phyloP scores from a whole-genome alignment of 2,329 filamentous ascomycete species.

The Aureobasidium lini region DNA sequence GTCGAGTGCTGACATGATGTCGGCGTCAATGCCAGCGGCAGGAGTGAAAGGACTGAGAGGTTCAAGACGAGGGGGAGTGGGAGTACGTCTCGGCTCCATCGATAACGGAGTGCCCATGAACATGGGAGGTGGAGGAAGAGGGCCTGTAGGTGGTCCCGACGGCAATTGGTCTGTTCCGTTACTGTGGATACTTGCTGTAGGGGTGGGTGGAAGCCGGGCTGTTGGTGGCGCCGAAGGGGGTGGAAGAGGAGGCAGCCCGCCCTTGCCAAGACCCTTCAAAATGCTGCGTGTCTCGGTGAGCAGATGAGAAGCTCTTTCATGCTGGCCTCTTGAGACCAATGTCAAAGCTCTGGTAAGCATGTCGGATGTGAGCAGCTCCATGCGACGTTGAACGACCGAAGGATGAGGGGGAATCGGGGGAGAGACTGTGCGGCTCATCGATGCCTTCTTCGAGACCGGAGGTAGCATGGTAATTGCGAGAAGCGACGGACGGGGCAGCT shows the following conservation, averaged over 20 bases:
- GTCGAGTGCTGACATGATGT: conserved; percentile 79
- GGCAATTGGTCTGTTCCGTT: neutral
- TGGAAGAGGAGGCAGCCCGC: conserved; percentile 79
- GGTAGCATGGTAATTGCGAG: conserved; percentile 95
- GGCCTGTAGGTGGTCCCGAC: neutral
- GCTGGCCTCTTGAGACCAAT: conserved; percentile 81
- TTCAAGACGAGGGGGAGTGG: conserved; percentile 32
- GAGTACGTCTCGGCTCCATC: conserved; percentile 25
- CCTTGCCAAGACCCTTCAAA: conserved; percentile 90
- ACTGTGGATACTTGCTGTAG: conserved; percentile 18
- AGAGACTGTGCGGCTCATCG: conserved; percentile 34
- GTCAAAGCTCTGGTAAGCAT: conserved; percentile 93
- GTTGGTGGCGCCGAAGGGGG: conserved; percentile 33
- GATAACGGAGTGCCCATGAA: conserved; percentile 9
- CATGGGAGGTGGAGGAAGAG: conserved; percentile 16
- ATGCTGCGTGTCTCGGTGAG: conserved; percentile 91
- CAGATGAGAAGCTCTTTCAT: conserved; percentile 87
- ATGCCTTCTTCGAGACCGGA: conserved; percentile 35
- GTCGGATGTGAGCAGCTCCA: conserved; percentile 95
- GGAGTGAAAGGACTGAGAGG: conserved; percentile 45
- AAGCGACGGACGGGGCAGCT: conserved; percentile 81
- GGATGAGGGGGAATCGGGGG: conserved; percentile 93
- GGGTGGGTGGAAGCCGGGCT: conserved; percentile 31
- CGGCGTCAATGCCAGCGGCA: conserved; percentile 69
- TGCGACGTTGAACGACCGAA: conserved; percentile 87